Evolutionary conservation across 257 asterid genomes (phyloP).

Genomic region (Fraxinus americana): DNA sequence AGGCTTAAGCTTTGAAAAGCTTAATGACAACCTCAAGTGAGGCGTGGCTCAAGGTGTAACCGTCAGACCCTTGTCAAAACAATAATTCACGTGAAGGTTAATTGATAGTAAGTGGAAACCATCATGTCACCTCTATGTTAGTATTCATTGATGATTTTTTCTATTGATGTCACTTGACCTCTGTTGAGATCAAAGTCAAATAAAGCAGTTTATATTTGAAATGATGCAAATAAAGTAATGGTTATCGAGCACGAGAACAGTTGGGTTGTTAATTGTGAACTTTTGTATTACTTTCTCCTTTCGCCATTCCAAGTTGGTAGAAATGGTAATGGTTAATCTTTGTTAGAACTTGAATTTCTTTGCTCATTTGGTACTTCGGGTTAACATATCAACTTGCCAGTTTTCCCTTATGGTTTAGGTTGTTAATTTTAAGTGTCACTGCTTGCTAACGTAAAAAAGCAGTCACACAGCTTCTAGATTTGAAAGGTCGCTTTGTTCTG

Average conservation of each 20-base stretch:
- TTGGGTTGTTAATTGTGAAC: neutral
- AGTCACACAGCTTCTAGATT: neutral
- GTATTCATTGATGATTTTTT: neutral
- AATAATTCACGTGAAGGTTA: too few species aligned
- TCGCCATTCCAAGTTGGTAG: neutral
- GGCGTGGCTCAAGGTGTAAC: neutral
- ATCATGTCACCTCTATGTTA: too few species aligned
- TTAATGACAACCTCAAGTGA: neutral
- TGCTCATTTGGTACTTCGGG: neutral
- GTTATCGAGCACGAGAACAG: neutral
- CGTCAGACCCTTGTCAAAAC: too few species aligned
- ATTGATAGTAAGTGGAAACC: too few species aligned
- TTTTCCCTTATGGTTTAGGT: neutral
- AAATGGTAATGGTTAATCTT: neutral
- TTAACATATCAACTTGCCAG: neutral
- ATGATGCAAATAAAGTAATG: neutral
- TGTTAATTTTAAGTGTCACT: neutral
- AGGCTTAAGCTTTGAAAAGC: neutral
- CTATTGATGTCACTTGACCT: neutral
- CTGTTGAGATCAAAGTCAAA: neutral
- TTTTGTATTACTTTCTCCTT: neutral
- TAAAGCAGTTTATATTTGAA: neutral
- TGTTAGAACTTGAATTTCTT: neutral
- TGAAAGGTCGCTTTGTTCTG: neutral
- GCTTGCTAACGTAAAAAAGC: neutral